Conservation (phyloP, 2,329 filamentous ascomycete genomes). For the Lecanicillium sp. region DNA sequence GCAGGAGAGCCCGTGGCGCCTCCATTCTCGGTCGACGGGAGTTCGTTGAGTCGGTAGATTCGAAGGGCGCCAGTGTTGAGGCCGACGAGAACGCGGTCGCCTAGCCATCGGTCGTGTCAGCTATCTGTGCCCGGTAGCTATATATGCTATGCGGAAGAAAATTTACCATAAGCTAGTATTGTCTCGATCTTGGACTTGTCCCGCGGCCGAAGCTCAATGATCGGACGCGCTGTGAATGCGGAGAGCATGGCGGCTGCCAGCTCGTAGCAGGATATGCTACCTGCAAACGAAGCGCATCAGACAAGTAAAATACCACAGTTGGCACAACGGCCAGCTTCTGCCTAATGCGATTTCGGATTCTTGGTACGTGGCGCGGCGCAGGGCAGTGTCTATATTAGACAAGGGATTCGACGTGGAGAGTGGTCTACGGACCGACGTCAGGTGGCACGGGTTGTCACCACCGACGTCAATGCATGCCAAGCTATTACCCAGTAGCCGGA, state of each 20-base stretch:
- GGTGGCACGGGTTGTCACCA: no score
- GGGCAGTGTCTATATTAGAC: no score
- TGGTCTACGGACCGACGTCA: no score
- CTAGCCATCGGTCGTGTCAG: conserved; percentile 29
- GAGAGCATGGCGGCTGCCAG: conserved; percentile 66
- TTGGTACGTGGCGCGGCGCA: no score
- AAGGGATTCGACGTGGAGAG: no score
- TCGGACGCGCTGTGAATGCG: conserved; percentile 90
- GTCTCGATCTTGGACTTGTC: conserved; percentile 98
- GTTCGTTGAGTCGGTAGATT: conserved; percentile 83
- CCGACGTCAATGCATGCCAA: no score
- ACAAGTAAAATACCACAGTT: no score
- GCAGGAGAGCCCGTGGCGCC: conserved; percentile 11
- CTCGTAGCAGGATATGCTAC: no score
- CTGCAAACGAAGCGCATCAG: no score
- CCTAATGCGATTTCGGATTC: no score
- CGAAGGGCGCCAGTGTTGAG: conserved; percentile 82
- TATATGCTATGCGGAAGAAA: conserved; percentile 1
- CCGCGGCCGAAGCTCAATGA: conserved; percentile 91
- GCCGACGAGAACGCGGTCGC: conserved; percentile 85
- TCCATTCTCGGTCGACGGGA: conserved; percentile 27
- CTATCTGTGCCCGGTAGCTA: neutral
- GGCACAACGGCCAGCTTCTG: no score
- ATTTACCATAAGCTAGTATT: conserved; percentile 76
- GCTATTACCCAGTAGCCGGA: no score